Percentiles rank a stretch among this genome's conserved stretches.
phyloP scores from a whole-genome alignment of 768 basidiomycete genomes.

The Symmetrospora coprosmae region DNA sequence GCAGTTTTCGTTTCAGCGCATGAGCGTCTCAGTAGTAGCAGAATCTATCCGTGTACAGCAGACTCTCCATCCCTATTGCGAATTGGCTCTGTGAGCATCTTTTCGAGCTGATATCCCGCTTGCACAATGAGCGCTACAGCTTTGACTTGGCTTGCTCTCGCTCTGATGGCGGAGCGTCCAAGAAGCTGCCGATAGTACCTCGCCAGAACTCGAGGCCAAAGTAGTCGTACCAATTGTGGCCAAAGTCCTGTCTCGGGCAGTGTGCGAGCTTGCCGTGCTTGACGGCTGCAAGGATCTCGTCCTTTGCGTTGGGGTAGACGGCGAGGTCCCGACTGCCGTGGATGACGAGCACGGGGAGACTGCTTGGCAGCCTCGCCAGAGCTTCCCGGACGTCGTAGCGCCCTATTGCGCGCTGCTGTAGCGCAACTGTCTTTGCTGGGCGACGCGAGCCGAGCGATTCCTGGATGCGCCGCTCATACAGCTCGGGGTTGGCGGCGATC shows the following conservation, averaged over 20 bases:
- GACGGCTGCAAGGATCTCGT: neutral
- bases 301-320: neutral
- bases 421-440: neutral
- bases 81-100: no score
- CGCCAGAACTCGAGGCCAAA: no score
- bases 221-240: slow-evolving; percentile 2
- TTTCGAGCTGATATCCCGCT: no score
- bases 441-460: neutral
- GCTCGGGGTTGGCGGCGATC: neutral
- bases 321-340: neutral
- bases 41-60: no score
- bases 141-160: no score
- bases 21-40: no score
- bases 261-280: slow-evolving; percentile 4
- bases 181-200: no score
- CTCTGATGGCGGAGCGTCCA: no score
- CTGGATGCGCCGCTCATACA: slow-evolving; percentile 6
- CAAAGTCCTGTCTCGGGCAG: neutral
- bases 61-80: no score
- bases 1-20: no score
- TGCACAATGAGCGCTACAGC: no score
- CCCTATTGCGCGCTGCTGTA: slow-evolving; percentile 13
- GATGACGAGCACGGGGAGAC: neutral
- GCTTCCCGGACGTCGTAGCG: neutral
- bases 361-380: neutral